Percentiles rank a stretch among this genome's conserved stretches.
phyloP scores from a whole-genome alignment of 305 asterid species.

The Salvia sclarea region DNA sequence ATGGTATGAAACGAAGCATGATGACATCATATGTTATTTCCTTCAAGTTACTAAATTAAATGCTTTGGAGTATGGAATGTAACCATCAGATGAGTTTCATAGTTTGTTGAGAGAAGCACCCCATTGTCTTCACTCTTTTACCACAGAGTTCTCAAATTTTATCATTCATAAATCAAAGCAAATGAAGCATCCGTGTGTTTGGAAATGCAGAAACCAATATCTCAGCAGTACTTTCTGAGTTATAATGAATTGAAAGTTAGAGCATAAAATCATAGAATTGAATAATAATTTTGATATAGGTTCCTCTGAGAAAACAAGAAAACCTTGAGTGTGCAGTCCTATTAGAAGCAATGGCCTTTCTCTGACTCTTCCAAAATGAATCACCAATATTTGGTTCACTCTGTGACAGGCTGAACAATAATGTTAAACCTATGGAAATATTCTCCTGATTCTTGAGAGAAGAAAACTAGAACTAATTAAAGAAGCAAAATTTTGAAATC shows the following conservation, averaged over 20 bases:
- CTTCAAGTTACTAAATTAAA: not conserved
- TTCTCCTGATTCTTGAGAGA: slow-evolving; percentile 25
- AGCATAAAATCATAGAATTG: slow-evolving; percentile 1
- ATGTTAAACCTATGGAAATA: slow-evolving; percentile 30
- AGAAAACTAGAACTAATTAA: not conserved
- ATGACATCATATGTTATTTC: not conserved
- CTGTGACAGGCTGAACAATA: slow-evolving; percentile 64
- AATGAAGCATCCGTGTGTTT: not conserved
- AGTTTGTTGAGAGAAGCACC: slow-evolving; percentile 2
- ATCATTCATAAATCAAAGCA: not conserved
- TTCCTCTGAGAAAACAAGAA: slow-evolving; percentile 28
- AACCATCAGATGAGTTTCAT: not conserved
- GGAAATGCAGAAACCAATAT: slow-evolving; percentile 3
- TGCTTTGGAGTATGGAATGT: too few species aligned
- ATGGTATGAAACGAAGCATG: not conserved
- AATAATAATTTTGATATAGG: not conserved
- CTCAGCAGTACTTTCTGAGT: not conserved
- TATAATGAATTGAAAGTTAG: slow-evolving; percentile 2
- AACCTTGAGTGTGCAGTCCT: slow-evolving; percentile 98
- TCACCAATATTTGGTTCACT: slow-evolving; percentile 88
- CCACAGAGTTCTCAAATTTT: slow-evolving; percentile 4
- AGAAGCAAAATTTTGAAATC: slow-evolving; percentile 10
- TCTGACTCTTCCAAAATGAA: slow-evolving; percentile 87
- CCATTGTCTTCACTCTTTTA: not conserved
- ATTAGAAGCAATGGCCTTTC: slow-evolving; percentile 76